These are phyloP conservation scores for Malus asiatica DNA, from an alignment of 306 rosid genomes.

Conservation along the genomic window DNA sequence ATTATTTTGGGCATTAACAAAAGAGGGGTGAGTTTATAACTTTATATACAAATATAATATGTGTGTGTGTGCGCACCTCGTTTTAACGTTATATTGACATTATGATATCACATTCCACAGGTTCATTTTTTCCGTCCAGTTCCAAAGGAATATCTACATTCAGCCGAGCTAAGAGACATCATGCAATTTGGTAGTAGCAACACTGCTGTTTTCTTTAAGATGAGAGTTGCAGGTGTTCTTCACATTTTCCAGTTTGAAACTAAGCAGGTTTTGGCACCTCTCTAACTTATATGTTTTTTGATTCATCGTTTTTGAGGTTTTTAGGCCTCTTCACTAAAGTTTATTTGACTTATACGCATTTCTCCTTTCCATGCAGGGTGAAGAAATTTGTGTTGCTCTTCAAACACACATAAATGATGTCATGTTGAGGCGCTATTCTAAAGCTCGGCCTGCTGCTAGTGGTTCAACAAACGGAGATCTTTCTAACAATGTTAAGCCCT, in stretches of 20 bases:
- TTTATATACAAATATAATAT: not conserved
- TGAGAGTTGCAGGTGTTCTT: slow-evolving; percentile 97
- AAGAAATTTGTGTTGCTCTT: slow-evolving; percentile 95
- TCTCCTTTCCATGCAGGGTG: slow-evolving; percentile 56
- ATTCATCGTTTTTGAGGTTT: not conserved
- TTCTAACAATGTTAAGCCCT: slow-evolving; percentile 45
- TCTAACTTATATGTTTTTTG: not conserved
- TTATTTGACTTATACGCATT: not conserved
- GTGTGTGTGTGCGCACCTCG: not conserved
- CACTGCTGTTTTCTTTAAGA: slow-evolving; percentile 90
- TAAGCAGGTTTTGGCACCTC: slow-evolving; percentile 57
- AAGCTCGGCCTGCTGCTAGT: slow-evolving; percentile 48
- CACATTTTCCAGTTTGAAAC: slow-evolving; percentile 96
- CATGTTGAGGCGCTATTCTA: slow-evolving; percentile 85
- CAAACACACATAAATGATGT: slow-evolving; percentile 94
- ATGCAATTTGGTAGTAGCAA: slow-evolving; percentile 98
- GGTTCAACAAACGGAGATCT: slow-evolving; percentile 52
- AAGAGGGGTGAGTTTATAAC: slow-evolving; percentile 69
- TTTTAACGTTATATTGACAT: not conserved
- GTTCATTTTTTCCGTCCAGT: slow-evolving; percentile 94
- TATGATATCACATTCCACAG: slow-evolving; percentile 21
- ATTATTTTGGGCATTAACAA: slow-evolving; percentile 88
- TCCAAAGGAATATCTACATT: slow-evolving; percentile 91
- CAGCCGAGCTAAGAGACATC: slow-evolving; percentile 93
- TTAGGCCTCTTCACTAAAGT: not conserved